Base-by-base conservation (phyloP, 2,329 filamentous ascomycete genomes). In the Polytolypa hystricis region DNA sequence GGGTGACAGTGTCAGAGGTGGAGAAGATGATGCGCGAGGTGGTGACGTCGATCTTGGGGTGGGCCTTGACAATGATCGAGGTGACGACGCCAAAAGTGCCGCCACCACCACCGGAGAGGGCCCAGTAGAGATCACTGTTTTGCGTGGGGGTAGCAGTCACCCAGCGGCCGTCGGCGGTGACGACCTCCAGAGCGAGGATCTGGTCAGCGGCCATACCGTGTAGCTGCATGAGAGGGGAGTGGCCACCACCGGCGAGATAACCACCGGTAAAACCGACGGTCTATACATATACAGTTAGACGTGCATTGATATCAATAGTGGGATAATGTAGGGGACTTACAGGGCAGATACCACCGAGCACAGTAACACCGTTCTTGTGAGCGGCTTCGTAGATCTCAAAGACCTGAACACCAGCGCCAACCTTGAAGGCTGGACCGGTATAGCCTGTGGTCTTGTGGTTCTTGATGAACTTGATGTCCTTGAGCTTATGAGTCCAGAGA, bases 351-450 rank as follows among this genome's bases (percentile, higher is more conserved):
- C 74, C 76, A 1, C 69, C 71, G 0, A 80, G 67, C 3, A 77
- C 56, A 1, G 63, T 62, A 11, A 71, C 53, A 33, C 68, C 64
- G 39, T 61, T 47, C 2, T 57, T 46, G 35, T 68, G 56, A 0
- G 71, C 63, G 8, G 60, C 54, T 1, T 58, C 48, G 42, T 75
- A 70, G 1, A 71, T 53, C 5, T 72, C 62, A 17, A 51, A 58
- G 45, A 71, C 70, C 35, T 66, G 58, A 0, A 75, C 62, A 27
- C 74, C 74, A 3, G 73, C 66, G 2, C 67, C 71, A 19, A 77
- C 47, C 16, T 64, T 71, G 14, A 74, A 55, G 0, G 71, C 71
- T 11, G 58, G 57, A 6, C 73, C 73, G 0, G 42, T 52, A 48
- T 76, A 78, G 20, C 55, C 41, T 1, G 45, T 9, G 15, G 57